These are phyloP conservation scores for Plasmodium coatneyi DNA, from an alignment of 169 alveolate species.

Conservation along the genomic window DNA sequence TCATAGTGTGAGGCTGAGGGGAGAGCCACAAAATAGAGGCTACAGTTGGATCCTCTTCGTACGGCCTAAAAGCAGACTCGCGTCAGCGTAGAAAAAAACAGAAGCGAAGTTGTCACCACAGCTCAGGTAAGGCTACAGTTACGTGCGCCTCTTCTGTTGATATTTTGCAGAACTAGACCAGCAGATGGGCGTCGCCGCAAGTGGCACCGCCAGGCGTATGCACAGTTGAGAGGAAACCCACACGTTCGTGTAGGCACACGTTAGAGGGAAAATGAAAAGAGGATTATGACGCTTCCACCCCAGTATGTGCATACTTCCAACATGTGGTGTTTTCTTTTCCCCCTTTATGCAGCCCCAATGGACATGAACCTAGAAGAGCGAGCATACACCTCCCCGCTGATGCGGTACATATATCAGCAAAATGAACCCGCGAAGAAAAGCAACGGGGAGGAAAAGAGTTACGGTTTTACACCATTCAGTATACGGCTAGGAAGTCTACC, in stretches of 20 bases:
- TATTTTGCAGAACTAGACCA: not conserved
- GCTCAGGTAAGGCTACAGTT: not conserved
- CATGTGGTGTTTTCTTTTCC: not conserved
- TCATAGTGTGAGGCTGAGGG: not conserved
- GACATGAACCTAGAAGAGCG: constrained; percentile 60
- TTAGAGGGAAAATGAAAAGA: not conserved
- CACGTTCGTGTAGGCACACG: not conserved
- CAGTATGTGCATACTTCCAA: not conserved
- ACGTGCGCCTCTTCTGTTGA: not conserved
- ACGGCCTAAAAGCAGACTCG: not conserved
- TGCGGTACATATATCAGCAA: constrained; percentile 48
- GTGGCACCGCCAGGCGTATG: not conserved
- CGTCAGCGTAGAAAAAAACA: not conserved
- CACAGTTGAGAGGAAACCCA: not conserved
- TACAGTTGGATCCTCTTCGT: not conserved
- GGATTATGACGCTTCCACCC: not conserved
- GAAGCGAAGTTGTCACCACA: not conserved
- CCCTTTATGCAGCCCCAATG: constrained; percentile 15
- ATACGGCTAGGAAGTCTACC: constrained; percentile 61
- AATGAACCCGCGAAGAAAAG: constrained; percentile 1
- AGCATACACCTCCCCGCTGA: constrained; percentile 68
- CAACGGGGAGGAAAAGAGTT: not conserved
- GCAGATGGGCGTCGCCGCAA: not conserved
- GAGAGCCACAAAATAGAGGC: not conserved
- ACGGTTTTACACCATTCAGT: constrained; percentile 42